Evolutionary conservation across 2,329 filamentous ascomycete species (phyloP), one percentile per base, ranked within the genome.

Genomic region (Penicillium sp.): DNA sequence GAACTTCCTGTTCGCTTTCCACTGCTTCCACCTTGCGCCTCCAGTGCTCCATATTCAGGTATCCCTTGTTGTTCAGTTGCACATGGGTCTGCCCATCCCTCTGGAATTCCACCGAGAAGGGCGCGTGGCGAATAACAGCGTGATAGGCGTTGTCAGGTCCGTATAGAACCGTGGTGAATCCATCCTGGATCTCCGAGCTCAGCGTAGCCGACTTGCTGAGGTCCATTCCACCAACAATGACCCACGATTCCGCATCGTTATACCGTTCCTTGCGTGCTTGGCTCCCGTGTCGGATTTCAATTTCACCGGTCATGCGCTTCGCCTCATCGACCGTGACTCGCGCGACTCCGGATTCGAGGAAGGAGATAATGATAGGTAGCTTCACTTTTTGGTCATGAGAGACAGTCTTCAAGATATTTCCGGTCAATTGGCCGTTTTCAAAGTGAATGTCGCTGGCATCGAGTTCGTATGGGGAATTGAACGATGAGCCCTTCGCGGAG

Each of bases 21-120:
- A 88, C 86, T 45, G 79, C 82, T 58, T 97, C 93, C 17, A 92
- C 79, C 84, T 97, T 96, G 48, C 90, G 85, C 64, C 95, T 85
- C 95, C 95, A 99, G 75, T 99, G 95, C 77, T 99, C 95, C 75
- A 98, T 79, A 72, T 98, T 99, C 76, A 99, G 76, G 65, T 96
- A 81, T 0, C 94, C 94, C n/a, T 90, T 88, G 68, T 93, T 89
- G 73, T 99, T 99, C 77, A 99, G 84, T 73, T 90, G 91, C 76
- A 99, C 84, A 64, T 98, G 92, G 0, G 90, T 90, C 67, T 86
- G 82, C 1, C 91, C 93, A 69, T 95, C 91, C 49, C 93, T 86
- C 78, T 90, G 90, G 75, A 99, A 99, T 52, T 96, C 90, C 57
- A 98, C 85, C 44, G 85, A 84, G 67, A 98, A 96, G 0, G 95